Conservation (phyloP, 495 filamentous ascomycete genomes). For the Zalerion maritima region DNA sequence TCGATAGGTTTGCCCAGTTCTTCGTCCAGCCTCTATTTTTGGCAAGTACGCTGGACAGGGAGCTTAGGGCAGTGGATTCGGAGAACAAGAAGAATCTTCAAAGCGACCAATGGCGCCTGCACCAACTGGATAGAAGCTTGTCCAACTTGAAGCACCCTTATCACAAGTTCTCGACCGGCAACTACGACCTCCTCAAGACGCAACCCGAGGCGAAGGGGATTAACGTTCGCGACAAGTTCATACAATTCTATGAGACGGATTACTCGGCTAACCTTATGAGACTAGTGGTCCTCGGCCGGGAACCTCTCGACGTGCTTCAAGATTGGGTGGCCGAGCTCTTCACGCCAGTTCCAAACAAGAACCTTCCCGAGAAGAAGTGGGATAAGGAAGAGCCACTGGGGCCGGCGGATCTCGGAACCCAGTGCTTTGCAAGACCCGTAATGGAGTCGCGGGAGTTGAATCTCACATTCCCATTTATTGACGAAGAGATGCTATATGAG, state of each 20-base stretch:
- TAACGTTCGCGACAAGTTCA: conserved; percentile 85
- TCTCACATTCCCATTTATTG: conserved; percentile 76
- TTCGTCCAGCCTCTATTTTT: conserved; percentile 89
- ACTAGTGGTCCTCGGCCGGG: conserved; percentile 76
- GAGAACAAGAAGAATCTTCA: conserved; percentile 99
- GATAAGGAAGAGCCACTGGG: conserved; percentile 55
- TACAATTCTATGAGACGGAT: conserved; percentile 77
- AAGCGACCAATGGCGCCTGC: conserved; percentile 81
- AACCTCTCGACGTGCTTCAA: conserved; percentile 79
- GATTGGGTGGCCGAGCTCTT: conserved; percentile 82
- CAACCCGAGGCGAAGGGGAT: conserved; percentile 68
- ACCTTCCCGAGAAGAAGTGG: conserved; percentile 71
- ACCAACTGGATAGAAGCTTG: conserved; percentile 81
- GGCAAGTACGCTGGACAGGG: conserved; percentile 75
- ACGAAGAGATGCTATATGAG: conserved; percentile 73
- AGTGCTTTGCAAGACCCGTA: conserved; percentile 89
- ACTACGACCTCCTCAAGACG: conserved; percentile 76
- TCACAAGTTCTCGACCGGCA: conserved; percentile 91
- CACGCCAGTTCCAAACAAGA: conserved; percentile 68
- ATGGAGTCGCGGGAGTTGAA: conserved; percentile 82
- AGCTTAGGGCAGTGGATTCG: conserved; percentile 86
- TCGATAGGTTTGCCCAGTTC: conserved; percentile 96
- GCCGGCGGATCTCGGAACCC: conserved; percentile 52
- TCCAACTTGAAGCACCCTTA: conserved; percentile 89
- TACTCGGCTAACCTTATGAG: conserved; percentile 97